phyloP scores from a whole-genome alignment of 75 land plant genomes.

The Picea glauca region DNA sequence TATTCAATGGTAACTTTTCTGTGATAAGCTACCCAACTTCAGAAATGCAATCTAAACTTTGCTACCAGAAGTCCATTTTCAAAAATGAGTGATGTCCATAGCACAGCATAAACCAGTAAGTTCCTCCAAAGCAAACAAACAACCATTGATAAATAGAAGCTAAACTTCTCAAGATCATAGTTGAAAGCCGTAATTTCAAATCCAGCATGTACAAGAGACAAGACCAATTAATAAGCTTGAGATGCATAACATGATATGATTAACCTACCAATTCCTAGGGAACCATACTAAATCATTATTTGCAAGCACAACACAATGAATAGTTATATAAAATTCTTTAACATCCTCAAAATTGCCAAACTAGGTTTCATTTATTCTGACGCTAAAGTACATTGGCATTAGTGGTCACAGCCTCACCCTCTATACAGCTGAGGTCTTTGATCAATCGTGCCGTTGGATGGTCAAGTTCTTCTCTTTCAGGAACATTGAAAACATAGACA shows the following conservation, averaged over 20 bases:
- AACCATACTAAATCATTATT: not conserved
- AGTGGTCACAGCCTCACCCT: slow-evolving; percentile 36
- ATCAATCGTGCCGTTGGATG: slow-evolving; percentile 83
- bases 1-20: not conserved
- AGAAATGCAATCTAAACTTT: not conserved
- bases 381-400: not conserved
- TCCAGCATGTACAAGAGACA: too few relatives aligned
- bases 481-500: slow-evolving; percentile 78
- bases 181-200: not conserved
- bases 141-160: not conserved
- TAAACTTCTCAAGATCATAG: not conserved
- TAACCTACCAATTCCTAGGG: not conserved
- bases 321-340: not conserved
- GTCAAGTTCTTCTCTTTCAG: slow-evolving; percentile 62
- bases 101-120: not conserved
- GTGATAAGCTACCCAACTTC: not conserved
- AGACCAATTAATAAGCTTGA: not conserved
- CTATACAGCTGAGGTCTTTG: slow-evolving; percentile 60
- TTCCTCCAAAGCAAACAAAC: not conserved
- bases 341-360: too few relatives aligned
- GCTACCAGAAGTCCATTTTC: not conserved
- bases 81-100: not conserved
- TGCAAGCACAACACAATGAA: not conserved
- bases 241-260: not conserved
- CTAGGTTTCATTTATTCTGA: too few relatives aligned